Base-by-base conservation (phyloP, 139 green algal genomes). In the Microglena sp. region DNA sequence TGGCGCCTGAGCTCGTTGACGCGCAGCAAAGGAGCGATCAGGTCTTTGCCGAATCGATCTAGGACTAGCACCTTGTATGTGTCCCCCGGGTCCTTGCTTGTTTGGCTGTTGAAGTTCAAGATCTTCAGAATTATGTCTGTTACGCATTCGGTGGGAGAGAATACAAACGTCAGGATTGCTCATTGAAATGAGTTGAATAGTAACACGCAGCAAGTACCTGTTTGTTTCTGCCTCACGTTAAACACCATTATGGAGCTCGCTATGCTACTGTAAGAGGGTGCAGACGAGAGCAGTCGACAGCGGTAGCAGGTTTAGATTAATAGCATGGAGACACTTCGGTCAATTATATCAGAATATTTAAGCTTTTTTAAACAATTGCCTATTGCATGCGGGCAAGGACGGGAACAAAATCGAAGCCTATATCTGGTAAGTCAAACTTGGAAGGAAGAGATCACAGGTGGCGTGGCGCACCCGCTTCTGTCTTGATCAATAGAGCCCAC, bases 1-100 rank as follows among this genome's bases (percentile, higher is more conserved):
- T 95, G 85, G 54, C 78, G 77, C 0, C 94, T 77, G 61, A 98
- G 70, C 59, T 97, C 90, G 44, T 86, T 89, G 22, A 98, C 79
- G 4, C 79, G 82, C 26, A 98, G 67, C 34, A 99, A 77, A 1
- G 94, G 95, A 0, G 93, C 89, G 30, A 99, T 74, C 43, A 99
- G 77, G 77, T 96, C 86, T 50, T 90, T 85, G 58, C 73, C 90
- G 58, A 87, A 90, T 0, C 40, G 32, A 71, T 99, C 94, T n/a
- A 99, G 70, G 0, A 99, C 75, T 0, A 99, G 68, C 2, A 99
- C 82, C 64, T 99, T 98, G 82, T 96, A 97, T 2, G 78, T 70
- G 44, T 93, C 84, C 0, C 28, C 33, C 15, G 68, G 65, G 5
- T 78, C 54, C n/a, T 72, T 76, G 53, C 67, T 71, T 27, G n/a